Evolutionary conservation across 148 eudicot genomes (phyloP).

Genomic region (Nyssa sinensis): DNA sequence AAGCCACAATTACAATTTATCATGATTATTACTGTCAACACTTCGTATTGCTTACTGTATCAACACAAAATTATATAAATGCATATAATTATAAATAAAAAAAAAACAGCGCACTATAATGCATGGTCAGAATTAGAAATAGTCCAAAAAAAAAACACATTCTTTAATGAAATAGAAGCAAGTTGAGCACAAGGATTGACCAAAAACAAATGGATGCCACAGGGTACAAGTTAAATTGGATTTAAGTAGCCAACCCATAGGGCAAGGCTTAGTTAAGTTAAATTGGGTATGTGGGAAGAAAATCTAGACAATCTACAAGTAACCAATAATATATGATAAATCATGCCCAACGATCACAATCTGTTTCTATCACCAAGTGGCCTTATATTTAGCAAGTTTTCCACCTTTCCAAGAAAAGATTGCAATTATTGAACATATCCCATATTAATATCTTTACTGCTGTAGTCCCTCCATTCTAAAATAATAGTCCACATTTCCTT

Average conservation of each 20-base stretch:
- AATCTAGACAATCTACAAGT: not conserved
- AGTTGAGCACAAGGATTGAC: slow-evolving; percentile 5
- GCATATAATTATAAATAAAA: not conserved
- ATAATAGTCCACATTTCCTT: no score
- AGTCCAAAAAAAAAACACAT: not conserved
- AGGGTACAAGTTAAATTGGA: not conserved
- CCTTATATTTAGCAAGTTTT: not conserved
- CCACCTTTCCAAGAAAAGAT: not conserved
- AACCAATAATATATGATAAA: not conserved
- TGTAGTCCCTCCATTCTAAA: no score
- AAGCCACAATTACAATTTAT: slow-evolving; percentile 28
- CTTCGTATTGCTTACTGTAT: not conserved
- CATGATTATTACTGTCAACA: slow-evolving; percentile 6
- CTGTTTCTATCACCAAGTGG: not conserved
- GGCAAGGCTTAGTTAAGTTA: not conserved
- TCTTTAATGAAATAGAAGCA: not conserved
- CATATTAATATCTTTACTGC: not conserved
- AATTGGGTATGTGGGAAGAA: not conserved
- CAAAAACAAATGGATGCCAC: slow-evolving; percentile 3
- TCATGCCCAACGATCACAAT: not conserved
- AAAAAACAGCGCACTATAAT: not conserved
- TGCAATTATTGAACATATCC: not conserved
- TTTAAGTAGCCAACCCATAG: not conserved
- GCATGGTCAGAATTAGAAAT: not conserved
- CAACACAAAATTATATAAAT: not conserved